Conservation (phyloP, 768 basidiomycete species). For the Kwoniella pini region DNA sequence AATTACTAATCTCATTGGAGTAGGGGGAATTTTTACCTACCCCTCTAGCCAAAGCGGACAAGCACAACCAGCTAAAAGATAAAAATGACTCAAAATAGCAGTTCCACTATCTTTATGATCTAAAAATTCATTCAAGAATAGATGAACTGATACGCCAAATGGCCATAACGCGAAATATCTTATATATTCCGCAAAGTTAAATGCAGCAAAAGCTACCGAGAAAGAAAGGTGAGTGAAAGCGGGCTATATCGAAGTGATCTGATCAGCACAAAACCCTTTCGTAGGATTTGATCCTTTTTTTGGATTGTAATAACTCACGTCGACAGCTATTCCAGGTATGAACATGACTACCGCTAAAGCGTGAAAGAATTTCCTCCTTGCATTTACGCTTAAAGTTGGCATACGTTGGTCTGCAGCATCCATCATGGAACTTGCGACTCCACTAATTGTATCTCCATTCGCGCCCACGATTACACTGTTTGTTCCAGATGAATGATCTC, state of each 20-base stretch:
- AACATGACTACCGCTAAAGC: slow-evolving; percentile 95
- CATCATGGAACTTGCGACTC: slow-evolving; percentile 53
- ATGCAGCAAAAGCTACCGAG: slow-evolving; percentile 89
- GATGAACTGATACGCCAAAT: slow-evolving; percentile 84
- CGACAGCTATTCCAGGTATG: slow-evolving; percentile 85
- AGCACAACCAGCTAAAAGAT: slow-evolving; percentile 91
- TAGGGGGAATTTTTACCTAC: no score
- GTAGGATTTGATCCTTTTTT: no score
- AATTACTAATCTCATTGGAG: no score
- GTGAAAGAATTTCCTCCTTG: slow-evolving; percentile 95
- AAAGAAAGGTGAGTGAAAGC: slow-evolving; percentile 95
- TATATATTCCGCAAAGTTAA: slow-evolving; percentile 95
- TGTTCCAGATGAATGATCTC: background rate
- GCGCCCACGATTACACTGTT: background rate
- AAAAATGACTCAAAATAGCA: slow-evolving; percentile 96
- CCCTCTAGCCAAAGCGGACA: slow-evolving; percentile 94
- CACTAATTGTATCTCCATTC: slow-evolving; percentile 17
- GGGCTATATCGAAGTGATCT: slow-evolving; percentile 62
- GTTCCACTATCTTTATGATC: slow-evolving; percentile 94
- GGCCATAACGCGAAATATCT: slow-evolving; percentile 99
- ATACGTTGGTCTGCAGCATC: slow-evolving; percentile 88
- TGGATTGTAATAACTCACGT: slow-evolving; percentile 68
- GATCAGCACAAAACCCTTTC: background rate
- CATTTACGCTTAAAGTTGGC: slow-evolving; percentile 85
- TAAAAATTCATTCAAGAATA: slow-evolving; percentile 97